Conservation (phyloP, 2,329 filamentous ascomycete genomes). For the Aaosphaeria arxii region DNA sequence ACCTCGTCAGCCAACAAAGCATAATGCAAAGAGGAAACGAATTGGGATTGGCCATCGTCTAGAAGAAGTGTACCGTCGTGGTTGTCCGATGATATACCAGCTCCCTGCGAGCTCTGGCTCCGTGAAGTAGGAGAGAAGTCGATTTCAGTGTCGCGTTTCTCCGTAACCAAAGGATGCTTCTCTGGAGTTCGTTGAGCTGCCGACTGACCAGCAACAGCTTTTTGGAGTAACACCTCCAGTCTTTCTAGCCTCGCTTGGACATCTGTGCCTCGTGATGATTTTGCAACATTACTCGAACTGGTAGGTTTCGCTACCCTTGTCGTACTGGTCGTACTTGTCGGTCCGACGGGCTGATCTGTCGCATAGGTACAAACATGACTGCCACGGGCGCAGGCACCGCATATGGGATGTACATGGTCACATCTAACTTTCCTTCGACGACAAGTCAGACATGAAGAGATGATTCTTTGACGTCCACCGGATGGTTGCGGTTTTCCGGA, state of each 20-base stretch:
- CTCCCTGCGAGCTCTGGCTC: slow-evolving; percentile 30
- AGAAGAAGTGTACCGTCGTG: slow-evolving; percentile 35
- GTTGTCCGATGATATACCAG: slow-evolving; percentile 35
- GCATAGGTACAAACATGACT: slow-evolving; percentile 37
- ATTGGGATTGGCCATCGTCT: slow-evolving; percentile 37
- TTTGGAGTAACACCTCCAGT: slow-evolving; percentile 34
- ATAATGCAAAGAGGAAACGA: slow-evolving; percentile 40
- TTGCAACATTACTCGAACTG: slow-evolving; percentile 9
- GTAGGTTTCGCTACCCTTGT: slow-evolving; percentile 26
- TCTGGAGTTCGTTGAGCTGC: not conserved
- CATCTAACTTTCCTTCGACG: slow-evolving; percentile 38
- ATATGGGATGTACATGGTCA: slow-evolving; percentile 37
- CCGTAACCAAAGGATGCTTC: no score
- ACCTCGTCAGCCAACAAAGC: slow-evolving; percentile 40
- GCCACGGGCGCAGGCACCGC: slow-evolving; percentile 35
- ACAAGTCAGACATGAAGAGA: slow-evolving; percentile 38
- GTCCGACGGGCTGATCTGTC: slow-evolving; percentile 15
- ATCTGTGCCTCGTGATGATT: slow-evolving; percentile 24
- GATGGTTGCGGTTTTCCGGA: slow-evolving; percentile 17
- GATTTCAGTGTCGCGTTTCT: slow-evolving; percentile 16
- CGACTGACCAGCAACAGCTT: slow-evolving; percentile 24
- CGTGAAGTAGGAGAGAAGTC: slow-evolving; percentile 27
- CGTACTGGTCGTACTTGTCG: slow-evolving; percentile 7
- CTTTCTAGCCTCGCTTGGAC: slow-evolving; percentile 36
- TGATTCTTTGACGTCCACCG: slow-evolving; percentile 34